A percentile compares a stretch with the other conserved stretches of the same genome.
phyloP scores from a whole-genome alignment of 768 basidiomycete species.

The Phlebiopsis gigantea region DNA sequence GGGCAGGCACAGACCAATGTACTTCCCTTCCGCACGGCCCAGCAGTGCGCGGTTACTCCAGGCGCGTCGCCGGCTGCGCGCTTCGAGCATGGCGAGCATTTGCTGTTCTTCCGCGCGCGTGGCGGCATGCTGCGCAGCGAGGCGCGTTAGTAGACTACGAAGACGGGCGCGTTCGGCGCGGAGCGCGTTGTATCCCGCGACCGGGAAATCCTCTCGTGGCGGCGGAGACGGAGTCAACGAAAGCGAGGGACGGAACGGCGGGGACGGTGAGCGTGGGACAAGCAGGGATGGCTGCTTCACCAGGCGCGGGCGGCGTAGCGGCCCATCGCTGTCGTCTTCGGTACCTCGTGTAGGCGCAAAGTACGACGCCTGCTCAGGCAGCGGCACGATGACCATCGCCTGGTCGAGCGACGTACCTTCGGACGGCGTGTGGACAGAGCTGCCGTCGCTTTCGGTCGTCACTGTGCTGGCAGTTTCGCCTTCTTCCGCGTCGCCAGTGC shows the following conservation, averaged over 20 bases:
- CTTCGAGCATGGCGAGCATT: slow-evolving; percentile 40
- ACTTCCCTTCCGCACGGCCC: slow-evolving; percentile 28
- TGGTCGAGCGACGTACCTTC: slow-evolving; percentile 13
- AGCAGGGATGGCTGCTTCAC: not conserved
- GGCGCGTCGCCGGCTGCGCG: slow-evolving; percentile 56
- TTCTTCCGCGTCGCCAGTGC: slow-evolving; percentile 4
- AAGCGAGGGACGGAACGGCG: slow-evolving; percentile 1
- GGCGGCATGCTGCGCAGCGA: slow-evolving; percentile 34
- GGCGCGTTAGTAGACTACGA: slow-evolving; percentile 33
- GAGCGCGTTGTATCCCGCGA: slow-evolving; percentile 26
- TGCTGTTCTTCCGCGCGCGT: slow-evolving; percentile 31
- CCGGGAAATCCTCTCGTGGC: slow-evolving; percentile 13
- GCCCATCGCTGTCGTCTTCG: not conserved
- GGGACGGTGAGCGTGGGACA: not conserved
- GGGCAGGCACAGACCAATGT: slow-evolving; percentile 46
- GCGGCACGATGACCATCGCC: slow-evolving; percentile 5
- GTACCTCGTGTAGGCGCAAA: not conserved
- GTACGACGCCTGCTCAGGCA: not conserved
- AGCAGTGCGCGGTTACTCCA: slow-evolving; percentile 55
- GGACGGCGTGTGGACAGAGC: slow-evolving; percentile 23
- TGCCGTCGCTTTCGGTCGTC: slow-evolving; percentile 19
- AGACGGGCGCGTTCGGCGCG: slow-evolving; percentile 23
- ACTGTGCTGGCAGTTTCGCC: slow-evolving; percentile 2
- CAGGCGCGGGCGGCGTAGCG: not conserved
- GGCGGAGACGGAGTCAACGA: slow-evolving; percentile 3